Percentiles rank a stretch among this genome's conserved stretches.
Evolutionary conservation across 2,329 filamentous ascomycete species (phyloP).

Genomic region (Fusarium nematophilum): DNA sequence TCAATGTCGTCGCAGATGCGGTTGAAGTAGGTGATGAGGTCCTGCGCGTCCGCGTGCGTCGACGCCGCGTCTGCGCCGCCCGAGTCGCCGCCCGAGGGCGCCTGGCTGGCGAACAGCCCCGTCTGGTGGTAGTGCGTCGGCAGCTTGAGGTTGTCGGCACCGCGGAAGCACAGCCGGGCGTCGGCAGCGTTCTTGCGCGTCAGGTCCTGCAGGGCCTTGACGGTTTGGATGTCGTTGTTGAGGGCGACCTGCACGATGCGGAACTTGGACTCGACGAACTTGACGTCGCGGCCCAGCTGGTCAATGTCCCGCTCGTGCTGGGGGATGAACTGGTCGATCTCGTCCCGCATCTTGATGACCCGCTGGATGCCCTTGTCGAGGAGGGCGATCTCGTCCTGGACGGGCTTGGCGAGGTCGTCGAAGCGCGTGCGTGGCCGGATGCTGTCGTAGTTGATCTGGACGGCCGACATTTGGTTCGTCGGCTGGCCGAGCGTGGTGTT

Average conservation of each 20-base stretch:
- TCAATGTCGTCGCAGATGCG: conserved; percentile 57
- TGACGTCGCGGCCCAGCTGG: conserved; percentile 59
- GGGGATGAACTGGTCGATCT: conserved; percentile 76
- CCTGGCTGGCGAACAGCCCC: conserved; percentile 54
- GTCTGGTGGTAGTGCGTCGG: conserved; percentile 68
- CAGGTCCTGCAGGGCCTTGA: conserved; percentile 71
- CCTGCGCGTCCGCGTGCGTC: conserved; percentile 53
- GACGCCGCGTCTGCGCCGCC: conserved; percentile 48
- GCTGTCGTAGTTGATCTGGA: conserved; percentile 81
- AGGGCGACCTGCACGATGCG: conserved; percentile 57
- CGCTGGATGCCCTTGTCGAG: conserved; percentile 84
- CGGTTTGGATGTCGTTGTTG: conserved; percentile 69
- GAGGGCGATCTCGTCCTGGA: conserved; percentile 81
- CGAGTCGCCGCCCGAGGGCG: conserved; percentile 44
- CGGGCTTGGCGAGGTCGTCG: conserved; percentile 84
- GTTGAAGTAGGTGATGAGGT: conserved; percentile 59
- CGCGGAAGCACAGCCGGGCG: conserved; percentile 77
- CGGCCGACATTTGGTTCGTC: conserved; percentile 71
- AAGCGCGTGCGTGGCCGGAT: conserved; percentile 90
- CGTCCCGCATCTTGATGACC: conserved; percentile 81
- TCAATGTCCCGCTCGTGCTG: conserved; percentile 63
- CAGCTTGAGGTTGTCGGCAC: conserved; percentile 79
- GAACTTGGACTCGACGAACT: conserved; percentile 63
- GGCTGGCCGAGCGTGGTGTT: conserved; percentile 44
- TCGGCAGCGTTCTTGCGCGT: conserved; percentile 74